Percentiles rank a stretch among this genome's conserved stretches.
Evolutionary conservation across 495 filamentous ascomycete species (phyloP).

Genomic region (Chaetomidium leptoderma): DNA sequence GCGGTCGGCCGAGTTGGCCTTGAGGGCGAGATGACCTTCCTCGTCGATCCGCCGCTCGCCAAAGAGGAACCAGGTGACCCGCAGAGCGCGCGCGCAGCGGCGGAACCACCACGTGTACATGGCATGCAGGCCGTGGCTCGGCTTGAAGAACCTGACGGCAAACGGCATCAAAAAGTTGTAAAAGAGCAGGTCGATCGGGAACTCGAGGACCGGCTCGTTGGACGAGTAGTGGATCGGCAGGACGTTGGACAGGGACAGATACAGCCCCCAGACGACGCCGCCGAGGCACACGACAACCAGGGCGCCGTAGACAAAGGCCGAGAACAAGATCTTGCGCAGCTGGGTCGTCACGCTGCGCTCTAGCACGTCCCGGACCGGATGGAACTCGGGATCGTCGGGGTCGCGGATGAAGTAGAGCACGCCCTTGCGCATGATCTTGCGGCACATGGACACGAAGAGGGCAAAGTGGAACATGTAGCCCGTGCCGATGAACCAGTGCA

Average conservation of each 20-base stretch:
- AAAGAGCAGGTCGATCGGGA: conserved; percentile 88
- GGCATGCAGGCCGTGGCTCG: conserved; percentile 72
- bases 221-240: conserved; percentile 91
- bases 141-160: conserved; percentile 74
- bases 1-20: conserved; percentile 23
- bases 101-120: conserved; percentile 98
- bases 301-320: conserved; percentile 90
- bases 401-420: conserved; percentile 98
- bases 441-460: conserved; percentile 97
- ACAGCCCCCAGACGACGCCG: conserved; percentile 91
- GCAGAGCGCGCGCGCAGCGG: conserved; percentile 70
- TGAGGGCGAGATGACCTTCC: conserved; percentile 55
- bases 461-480: conserved; percentile 99
- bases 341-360: conserved; percentile 91
- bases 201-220: conserved; percentile 85
- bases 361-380: conserved; percentile 93
- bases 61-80: conserved; percentile 90
- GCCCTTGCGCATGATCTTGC: conserved; percentile 90
- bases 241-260: conserved; percentile 58
- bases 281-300: conserved; percentile 91
- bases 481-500: conserved; percentile 98
- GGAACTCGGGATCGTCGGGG: conserved; percentile 96
- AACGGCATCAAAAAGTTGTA: conserved; percentile 95
- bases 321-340: conserved; percentile 92
- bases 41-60: conserved; percentile 76